Percentiles rank a stretch among this genome's conserved stretches.
phyloP scores from a whole-genome alignment of 495 filamentous ascomycete species.

The Echria macrotheca region DNA sequence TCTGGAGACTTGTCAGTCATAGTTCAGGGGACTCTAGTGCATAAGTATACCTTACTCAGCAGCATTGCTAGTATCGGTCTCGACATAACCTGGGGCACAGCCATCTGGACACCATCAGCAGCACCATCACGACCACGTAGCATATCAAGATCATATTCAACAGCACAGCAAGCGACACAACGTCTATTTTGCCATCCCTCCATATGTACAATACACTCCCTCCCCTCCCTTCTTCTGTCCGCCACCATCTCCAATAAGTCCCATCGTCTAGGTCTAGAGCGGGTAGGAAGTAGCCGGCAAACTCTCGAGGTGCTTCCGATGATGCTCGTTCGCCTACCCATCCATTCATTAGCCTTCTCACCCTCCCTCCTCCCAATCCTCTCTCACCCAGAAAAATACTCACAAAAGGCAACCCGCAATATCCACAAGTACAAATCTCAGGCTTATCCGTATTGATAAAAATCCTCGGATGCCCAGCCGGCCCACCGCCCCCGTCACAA shows the following conservation, averaged over 20 bases:
- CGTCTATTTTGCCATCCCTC: not conserved
- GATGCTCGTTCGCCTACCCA: conserved; percentile 74
- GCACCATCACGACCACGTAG: no score
- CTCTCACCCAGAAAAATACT: conserved; percentile 30
- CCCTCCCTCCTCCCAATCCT: not conserved
- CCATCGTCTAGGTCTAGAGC: no score
- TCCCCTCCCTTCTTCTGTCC: conserved; percentile 10
- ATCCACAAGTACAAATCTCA: conserved; percentile 80
- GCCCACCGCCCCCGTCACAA: conserved; percentile 92
- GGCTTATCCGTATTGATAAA: conserved; percentile 99
- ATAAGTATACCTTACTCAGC: no score
- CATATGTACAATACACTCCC: conserved; percentile 20
- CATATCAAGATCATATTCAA: no score
- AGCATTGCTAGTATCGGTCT: no score
- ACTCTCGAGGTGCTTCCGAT: conserved; percentile 74
- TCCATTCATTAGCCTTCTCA: not conserved
- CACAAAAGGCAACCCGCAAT: conserved; percentile 95
- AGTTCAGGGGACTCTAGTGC: no score
- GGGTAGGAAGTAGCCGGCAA: conserved; percentile 72
- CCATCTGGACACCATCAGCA: no score
- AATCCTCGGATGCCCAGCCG: conserved; percentile 83
- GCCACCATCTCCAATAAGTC: no score
- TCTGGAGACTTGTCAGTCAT: no score
- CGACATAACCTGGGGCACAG: no score
- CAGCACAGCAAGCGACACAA: no score